A percentile compares a stretch with the other conserved stretches of the same genome.
phyloP scores from a whole-genome alignment of 768 basidiomycete genomes.

The Boletus pseudo-olivaceus region DNA sequence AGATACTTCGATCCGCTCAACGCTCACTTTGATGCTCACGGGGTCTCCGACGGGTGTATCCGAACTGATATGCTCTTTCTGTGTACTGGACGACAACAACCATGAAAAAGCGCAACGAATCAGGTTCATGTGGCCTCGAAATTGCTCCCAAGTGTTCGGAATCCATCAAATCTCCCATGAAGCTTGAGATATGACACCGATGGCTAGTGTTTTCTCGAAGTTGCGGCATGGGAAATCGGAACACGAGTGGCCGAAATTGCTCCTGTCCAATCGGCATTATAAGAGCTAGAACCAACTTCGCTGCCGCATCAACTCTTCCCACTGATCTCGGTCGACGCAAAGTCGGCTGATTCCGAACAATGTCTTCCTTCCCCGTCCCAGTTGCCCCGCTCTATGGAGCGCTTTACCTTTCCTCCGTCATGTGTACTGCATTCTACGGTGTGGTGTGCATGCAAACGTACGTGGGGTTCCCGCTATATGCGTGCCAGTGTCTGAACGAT shows the following conservation, averaged over 20 bases:
- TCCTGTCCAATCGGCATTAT: neutral
- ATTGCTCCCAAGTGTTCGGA: too few relatives aligned
- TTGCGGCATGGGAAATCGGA: neutral
- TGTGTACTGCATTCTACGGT: slow-evolving; percentile 6
- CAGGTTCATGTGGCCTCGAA: too few relatives aligned
- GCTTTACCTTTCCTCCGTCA: neutral
- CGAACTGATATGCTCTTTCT: too few relatives aligned
- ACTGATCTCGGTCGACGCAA: neutral
- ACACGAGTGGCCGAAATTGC: neutral
- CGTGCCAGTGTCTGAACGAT: neutral
- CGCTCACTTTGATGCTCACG: too few relatives aligned
- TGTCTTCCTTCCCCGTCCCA: neutral
- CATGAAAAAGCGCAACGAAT: too few relatives aligned
- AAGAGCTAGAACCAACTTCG: neutral
- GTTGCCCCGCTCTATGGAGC: slow-evolving; percentile 1
- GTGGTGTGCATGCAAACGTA: slow-evolving; percentile 8
- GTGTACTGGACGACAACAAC: too few relatives aligned
- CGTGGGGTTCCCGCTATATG: neutral
- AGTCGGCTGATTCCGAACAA: neutral
- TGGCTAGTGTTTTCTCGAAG: neutral
- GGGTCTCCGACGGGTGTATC: too few relatives aligned
- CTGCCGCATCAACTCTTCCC: neutral
- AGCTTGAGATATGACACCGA: neutral
- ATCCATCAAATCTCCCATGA: too few relatives aligned
- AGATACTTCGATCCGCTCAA: too few relatives aligned